Evolutionary conservation across 371 early-diverging fungal species (phyloP).

Genomic region (Funneliformis caledonium): DNA sequence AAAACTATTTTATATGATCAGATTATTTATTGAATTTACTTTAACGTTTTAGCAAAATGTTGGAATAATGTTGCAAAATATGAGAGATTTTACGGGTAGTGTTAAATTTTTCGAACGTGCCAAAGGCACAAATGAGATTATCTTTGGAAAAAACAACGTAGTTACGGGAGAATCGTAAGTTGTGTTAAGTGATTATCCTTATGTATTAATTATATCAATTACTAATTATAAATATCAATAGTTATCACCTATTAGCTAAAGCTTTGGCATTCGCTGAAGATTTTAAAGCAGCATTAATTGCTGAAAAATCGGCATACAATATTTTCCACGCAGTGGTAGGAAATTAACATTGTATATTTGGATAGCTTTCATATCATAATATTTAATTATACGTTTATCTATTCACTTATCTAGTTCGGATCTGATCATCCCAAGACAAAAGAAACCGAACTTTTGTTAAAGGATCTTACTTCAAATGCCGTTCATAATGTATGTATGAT

Average conservation of each 20-base stretch:
- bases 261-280: constrained; percentile 76
- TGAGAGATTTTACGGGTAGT: constrained; percentile 67
- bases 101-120: constrained; percentile 79
- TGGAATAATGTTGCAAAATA: constrained; percentile 83
- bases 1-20: constrained; percentile 2
- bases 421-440: constrained; percentile 75
- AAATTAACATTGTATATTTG: background rate
- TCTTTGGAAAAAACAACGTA: constrained; percentile 79
- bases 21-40: constrained; percentile 15
- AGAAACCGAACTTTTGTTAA: constrained; percentile 74
- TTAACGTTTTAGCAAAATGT: constrained; percentile 68
- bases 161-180: constrained; percentile 67
- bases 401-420: constrained; percentile 57
- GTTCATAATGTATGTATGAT: constrained; percentile 53
- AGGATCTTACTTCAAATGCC: constrained; percentile 68
- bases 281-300: constrained; percentile 75
- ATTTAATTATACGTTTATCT: background rate
- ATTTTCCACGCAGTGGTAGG: constrained; percentile 63
- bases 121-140: constrained; percentile 63
- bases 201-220: constrained; percentile 14
- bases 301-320: constrained; percentile 75
- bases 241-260: constrained; percentile 79
- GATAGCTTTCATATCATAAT: background rate
- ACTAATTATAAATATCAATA: constrained; percentile 11
- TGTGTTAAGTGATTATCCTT: background rate